Evolutionary conservation across 106 monocot species (phyloP).

Genomic region (Cymbidium sinense): DNA sequence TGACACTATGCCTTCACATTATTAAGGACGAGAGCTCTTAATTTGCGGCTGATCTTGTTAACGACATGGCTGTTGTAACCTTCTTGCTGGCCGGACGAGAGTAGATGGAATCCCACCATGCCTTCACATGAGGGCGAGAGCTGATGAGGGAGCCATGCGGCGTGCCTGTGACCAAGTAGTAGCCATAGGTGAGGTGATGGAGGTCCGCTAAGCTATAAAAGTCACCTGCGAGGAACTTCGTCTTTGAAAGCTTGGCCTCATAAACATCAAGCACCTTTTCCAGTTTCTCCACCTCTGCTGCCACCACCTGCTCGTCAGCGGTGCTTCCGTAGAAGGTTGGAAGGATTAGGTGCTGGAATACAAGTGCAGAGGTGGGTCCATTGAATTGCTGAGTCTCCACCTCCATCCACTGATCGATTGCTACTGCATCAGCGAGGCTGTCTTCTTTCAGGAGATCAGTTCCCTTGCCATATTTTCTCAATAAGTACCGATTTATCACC

Average conservation of each 20-base stretch:
- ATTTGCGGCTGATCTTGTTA: too few species aligned
- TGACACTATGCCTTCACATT: too few species aligned
- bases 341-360: conserved; percentile 20
- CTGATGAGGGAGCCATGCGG: conserved; percentile 18
- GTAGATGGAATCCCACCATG: conserved; percentile 32
- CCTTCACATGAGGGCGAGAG: conserved; percentile 31
- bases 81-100: conserved; percentile 22
- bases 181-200: conserved; percentile 26
- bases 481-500: conserved; percentile 31
- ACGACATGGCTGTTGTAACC: too few species aligned
- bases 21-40: too few species aligned
- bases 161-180: conserved; percentile 27
- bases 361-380: conserved; percentile 15
- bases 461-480: conserved; percentile 19
- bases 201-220: conserved; percentile 50
- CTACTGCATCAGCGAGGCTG: not conserved
- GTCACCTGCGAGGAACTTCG: conserved; percentile 46
- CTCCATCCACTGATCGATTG: conserved; percentile 26
- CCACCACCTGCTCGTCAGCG: conserved; percentile 22
- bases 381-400: conserved; percentile 42
- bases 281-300: conserved; percentile 28
- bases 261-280: conserved; percentile 59
- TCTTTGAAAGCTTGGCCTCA: conserved; percentile 28
- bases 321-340: conserved; percentile 26
- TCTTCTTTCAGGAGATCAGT: conserved; percentile 15